Evolutionary conservation across 2,329 filamentous ascomycete species (phyloP), one percentile per base, ranked within the genome.

Genomic region (Aureobasidium sp.): DNA sequence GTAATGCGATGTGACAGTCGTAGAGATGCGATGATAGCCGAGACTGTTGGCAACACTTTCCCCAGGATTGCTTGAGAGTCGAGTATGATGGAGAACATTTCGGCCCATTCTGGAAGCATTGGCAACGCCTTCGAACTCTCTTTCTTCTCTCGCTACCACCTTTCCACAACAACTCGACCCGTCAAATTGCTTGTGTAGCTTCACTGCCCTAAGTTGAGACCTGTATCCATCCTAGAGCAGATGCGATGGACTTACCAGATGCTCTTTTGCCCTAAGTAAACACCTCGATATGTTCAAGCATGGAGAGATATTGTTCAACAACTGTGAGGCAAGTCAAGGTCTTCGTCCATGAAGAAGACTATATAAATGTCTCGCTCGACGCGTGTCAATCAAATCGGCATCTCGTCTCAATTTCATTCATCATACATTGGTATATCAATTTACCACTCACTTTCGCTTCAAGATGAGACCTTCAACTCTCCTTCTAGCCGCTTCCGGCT

Each of bases 401-500:
- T 49, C 34, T 29, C 34, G 27, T 38, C n/a, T 27, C 21, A 14
- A 8, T 19, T 29, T 29, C 32, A 10, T 48, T 29, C 34, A 29
- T 19, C n/a, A 11, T 5, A 6, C 10, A 14, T 29, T 16, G 41
- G 29, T 45, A 32, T 16, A 49, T 14, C 44, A 7, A 11, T 38
- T 21, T 48, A 27, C 41, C 41, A 32, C 11, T 12, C 10, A 21
- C 40, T 30, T 17, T 34, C 29, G 29, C 30, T 48, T 14, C 27
- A 45, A 21, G 17, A 49, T 49, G 45, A 37, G 32, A 37, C 22
- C 34, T 49, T 49, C 45, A 5, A 49, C 45, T 6, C 10, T 41
- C 27, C 38, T 41, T 32, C 22, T 52, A 14, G 52, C 54, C 30
- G 53, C 40, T 24, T 57, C 54, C 24, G 52, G 54, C 47, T 42